phyloP scores from a whole-genome alignment of 2,329 filamentous ascomycete species.

The Leptosphaerulina australis region DNA sequence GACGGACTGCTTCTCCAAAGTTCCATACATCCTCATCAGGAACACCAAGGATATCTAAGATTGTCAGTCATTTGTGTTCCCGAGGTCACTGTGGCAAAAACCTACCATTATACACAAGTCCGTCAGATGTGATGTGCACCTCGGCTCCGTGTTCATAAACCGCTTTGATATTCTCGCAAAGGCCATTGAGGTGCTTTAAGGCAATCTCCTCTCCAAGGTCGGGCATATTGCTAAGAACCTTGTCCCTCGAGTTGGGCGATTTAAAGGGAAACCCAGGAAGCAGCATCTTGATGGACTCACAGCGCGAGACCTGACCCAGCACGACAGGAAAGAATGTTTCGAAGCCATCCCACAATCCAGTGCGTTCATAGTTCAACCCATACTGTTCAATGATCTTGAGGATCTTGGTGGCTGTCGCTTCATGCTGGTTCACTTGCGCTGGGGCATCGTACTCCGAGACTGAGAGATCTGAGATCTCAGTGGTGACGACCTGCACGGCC shows the following conservation, averaged over 20 bases:
- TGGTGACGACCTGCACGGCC: background rate
- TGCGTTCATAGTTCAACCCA: conserved; percentile 33
- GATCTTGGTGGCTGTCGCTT: conserved; percentile 23
- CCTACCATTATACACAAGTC: conserved; percentile 50
- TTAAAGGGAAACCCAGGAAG: conserved; percentile 69
- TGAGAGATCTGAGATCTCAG: conserved; percentile 2
- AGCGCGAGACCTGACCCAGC: conserved; percentile 25
- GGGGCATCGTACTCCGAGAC: background rate
- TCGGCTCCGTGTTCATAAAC: conserved; percentile 51
- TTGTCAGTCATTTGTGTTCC: background rate
- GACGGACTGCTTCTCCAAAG: conserved; percentile 34
- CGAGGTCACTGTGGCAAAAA: background rate
- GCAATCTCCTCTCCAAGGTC: conserved; percentile 54
- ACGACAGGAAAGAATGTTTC: conserved; percentile 31
- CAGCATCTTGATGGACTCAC: conserved; percentile 33
- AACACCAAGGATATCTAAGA: conserved; percentile 51
- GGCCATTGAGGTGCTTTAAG: conserved; percentile 50
- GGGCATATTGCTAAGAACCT: conserved; percentile 58
- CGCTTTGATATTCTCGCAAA: conserved; percentile 50
- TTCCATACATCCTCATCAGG: conserved; percentile 52
- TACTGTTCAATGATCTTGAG: conserved; percentile 32
- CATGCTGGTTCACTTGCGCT: background rate
- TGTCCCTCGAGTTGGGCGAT: conserved; percentile 61
- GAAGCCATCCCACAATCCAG: conserved; percentile 33
- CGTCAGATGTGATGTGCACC: conserved; percentile 53